phyloP scores from a whole-genome alignment of 1,139 yeast species.

The Geotrichum bryndzae region DNA sequence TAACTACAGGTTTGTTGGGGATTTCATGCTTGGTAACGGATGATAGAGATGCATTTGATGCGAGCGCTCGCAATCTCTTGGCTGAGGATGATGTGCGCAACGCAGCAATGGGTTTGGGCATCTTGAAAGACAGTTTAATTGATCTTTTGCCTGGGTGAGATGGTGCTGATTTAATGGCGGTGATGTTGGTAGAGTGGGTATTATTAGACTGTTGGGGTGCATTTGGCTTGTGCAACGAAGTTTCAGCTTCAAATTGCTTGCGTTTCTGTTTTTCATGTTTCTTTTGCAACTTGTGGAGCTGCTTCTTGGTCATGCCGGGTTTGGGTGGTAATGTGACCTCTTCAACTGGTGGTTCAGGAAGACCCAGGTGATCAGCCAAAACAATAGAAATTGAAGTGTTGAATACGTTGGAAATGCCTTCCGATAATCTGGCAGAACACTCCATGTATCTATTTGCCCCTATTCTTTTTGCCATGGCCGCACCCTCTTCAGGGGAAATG shows the following conservation, averaged over 20 bases:
- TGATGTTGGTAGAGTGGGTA: not conserved
- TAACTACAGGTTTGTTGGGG: not conserved
- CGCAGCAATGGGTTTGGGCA: not conserved
- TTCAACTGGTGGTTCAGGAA: constrained; percentile 15
- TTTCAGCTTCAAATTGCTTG: not conserved
- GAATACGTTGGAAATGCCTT: constrained; percentile 63
- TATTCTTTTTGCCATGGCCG: constrained; percentile 50
- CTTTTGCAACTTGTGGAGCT: constrained; percentile 4
- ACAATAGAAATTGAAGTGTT: constrained; percentile 36
- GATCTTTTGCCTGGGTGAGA: not conserved
- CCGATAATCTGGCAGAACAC: constrained; percentile 69
- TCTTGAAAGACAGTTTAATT: constrained; percentile 2
- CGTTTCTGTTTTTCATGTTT: not conserved
- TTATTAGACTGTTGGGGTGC: not conserved
- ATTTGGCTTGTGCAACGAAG: not conserved
- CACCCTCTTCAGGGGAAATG: constrained; percentile 36
- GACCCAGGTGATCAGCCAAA: constrained; percentile 20
- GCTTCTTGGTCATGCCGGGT: constrained; percentile 1
- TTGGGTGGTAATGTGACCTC: constrained; percentile 3
- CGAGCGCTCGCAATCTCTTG: not conserved
- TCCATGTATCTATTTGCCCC: constrained; percentile 73
- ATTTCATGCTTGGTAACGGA: not conserved
- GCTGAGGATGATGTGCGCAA: not conserved
- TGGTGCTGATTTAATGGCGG: not conserved
- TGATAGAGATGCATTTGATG: not conserved